Evolutionary conservation across 2,329 filamentous ascomycete species (phyloP).

Genomic region (Hymenoscyphus albidus): DNA sequence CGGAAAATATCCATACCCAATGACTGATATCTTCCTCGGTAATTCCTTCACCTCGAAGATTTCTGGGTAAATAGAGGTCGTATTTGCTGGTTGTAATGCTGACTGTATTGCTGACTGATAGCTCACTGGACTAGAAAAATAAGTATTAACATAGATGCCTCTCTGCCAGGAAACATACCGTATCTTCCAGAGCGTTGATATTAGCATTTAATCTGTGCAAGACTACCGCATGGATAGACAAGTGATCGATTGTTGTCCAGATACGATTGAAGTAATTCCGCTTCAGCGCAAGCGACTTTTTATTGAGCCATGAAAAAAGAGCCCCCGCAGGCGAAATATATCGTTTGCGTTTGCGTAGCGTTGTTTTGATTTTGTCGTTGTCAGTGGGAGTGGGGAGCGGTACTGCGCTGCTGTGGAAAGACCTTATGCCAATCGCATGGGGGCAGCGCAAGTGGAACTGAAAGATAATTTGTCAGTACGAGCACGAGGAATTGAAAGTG

Average conservation of each 20-base stretch:
- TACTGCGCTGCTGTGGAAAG: neutral
- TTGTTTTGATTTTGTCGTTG: neutral
- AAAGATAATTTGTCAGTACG: neutral
- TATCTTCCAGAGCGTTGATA: neutral
- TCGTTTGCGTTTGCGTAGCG: no score
- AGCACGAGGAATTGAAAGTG: neutral
- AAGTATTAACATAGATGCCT: neutral
- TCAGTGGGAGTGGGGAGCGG: neutral
- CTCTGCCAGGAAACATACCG: neutral
- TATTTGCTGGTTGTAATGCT: neutral
- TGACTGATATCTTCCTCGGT: conserved; percentile 24
- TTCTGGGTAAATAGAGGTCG: neutral
- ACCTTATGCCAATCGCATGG: neutral
- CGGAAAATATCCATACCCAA: conserved; percentile 32
- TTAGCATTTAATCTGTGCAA: neutral
- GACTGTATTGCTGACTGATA: no score
- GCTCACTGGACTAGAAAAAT: neutral
- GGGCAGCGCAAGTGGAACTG: neutral
- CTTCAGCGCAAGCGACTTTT: neutral
- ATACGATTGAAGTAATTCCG: neutral
- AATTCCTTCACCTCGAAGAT: neutral
- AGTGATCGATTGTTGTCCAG: conserved; percentile 3
- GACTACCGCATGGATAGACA: neutral
- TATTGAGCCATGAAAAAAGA: conserved; percentile 6
- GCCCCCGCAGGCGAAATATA: neutral